Conservation (phyloP, 768 basidiomycete species). For the Hemileccinum impolitum region DNA sequence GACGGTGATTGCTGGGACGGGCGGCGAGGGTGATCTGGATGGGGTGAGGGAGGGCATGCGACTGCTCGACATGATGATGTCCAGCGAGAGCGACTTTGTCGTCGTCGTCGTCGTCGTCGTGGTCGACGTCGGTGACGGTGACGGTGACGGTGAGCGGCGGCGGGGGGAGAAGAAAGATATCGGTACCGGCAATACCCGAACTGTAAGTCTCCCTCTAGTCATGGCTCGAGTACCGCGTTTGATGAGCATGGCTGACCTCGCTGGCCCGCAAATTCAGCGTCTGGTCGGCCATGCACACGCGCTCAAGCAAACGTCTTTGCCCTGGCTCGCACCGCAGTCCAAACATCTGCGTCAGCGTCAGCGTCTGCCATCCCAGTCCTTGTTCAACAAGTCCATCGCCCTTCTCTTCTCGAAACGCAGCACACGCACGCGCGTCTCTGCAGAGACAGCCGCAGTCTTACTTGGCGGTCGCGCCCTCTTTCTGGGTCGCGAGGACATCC, state of each 20-base stretch:
- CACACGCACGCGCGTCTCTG: constrained; percentile 85
- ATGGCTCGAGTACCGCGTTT: constrained; percentile 78
- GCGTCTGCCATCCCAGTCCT: constrained; percentile 66
- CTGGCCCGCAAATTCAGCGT: constrained; percentile 65
- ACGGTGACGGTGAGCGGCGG: background rate
- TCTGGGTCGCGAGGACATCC: constrained; percentile 86
- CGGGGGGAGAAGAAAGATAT: constrained; percentile 1
- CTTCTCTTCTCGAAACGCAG: constrained; percentile 91
- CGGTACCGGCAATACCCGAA: too few relatives aligned
- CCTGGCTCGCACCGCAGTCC: constrained; percentile 60
- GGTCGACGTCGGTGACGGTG: constrained; percentile 9
- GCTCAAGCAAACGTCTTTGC: constrained; percentile 60
- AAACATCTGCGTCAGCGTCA: constrained; percentile 33
- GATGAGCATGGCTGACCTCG: constrained; percentile 87
- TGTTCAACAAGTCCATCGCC: constrained; percentile 82
- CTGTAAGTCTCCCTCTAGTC: too few relatives aligned
- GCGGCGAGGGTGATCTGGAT: constrained; percentile 47
- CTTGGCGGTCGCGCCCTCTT: constrained; percentile 91
- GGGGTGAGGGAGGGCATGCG: constrained; percentile 35
- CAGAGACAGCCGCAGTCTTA: constrained; percentile 75
- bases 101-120: constrained; percentile 10
- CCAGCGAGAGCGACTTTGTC: background rate
- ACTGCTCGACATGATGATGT: constrained; percentile 21
- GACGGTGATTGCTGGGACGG: constrained; percentile 42
- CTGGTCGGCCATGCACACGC: constrained; percentile 61